Conservation (phyloP, 2,329 filamentous ascomycete species). For the Calonectria pteridis region DNA sequence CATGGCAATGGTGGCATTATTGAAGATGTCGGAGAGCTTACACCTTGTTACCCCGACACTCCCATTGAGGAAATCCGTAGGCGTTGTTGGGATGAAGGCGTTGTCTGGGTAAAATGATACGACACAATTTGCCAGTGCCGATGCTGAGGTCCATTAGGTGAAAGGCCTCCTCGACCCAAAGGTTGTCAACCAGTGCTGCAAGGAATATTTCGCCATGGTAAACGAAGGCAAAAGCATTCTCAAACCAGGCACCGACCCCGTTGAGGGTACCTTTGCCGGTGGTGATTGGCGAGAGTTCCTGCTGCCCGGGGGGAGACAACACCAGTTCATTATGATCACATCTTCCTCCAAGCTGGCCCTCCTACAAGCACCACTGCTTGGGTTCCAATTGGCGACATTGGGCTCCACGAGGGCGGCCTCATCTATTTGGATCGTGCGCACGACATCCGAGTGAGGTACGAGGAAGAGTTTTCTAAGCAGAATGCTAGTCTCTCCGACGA, state of each 20-base stretch:
- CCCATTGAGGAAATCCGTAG: constrained; percentile 55
- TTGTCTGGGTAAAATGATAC: background rate
- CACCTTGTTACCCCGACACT: constrained; percentile 55
- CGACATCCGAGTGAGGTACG: background rate
- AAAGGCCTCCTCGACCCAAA: constrained; percentile 64
- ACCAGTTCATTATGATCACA: constrained; percentile 71
- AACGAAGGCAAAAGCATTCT: constrained; percentile 65
- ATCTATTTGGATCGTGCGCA: constrained; percentile 64
- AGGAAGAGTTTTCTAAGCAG: background rate
- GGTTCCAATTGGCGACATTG: constrained; percentile 67
- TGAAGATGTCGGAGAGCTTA: constrained; percentile 1
- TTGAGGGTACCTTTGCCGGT: constrained; percentile 62
- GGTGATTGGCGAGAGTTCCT: constrained; percentile 3
- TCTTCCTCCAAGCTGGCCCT: constrained; percentile 66
- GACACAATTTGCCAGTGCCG: too few relatives aligned
- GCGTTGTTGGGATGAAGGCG: background rate
- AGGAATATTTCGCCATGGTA: constrained; percentile 65
- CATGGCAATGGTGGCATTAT: background rate
- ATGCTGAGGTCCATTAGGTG: constrained; percentile 50
- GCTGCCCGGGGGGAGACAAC: constrained; percentile 60
- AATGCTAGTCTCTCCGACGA: background rate
- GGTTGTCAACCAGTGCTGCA: constrained; percentile 63
- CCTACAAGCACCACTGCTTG: constrained; percentile 67
- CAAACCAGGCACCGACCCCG: constrained; percentile 61
- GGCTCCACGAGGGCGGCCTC: constrained; percentile 65